Conservation (phyloP, 169 alveolate genomes). For the Plasmodium gallinaceum region DNA sequence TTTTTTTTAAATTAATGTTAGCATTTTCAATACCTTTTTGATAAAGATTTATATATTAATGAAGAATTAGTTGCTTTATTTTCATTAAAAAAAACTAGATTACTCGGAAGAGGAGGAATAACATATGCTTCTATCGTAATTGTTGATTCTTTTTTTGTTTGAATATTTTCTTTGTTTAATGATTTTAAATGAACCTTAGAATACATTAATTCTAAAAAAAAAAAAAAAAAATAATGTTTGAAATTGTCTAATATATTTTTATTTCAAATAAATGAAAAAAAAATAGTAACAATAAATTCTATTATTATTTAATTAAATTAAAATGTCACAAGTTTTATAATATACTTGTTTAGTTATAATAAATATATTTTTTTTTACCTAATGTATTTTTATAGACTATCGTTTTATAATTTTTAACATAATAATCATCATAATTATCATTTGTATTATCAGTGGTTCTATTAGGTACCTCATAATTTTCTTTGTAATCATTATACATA, state of each 20-base stretch:
- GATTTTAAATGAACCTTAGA: slow-evolving; percentile 56
- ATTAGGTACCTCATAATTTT: slow-evolving; percentile 14
- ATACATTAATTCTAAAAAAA: slow-evolving; percentile 57
- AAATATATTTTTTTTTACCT: slow-evolving; percentile 20
- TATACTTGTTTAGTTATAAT: background rate
- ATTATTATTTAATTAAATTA: too few relatives aligned
- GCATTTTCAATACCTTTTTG: slow-evolving; percentile 34
- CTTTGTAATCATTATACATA: slow-evolving; percentile 50
- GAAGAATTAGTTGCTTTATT: slow-evolving; percentile 71
- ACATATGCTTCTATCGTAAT: slow-evolving; percentile 84
- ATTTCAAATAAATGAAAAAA: too few relatives aligned
- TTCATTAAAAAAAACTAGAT: slow-evolving; percentile 79
- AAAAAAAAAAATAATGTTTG: background rate
- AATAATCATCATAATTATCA: slow-evolving; percentile 67
- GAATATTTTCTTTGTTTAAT: slow-evolving; percentile 53
- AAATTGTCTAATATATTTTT: background rate
- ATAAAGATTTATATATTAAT: slow-evolving; percentile 77
- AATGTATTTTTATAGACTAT: slow-evolving; percentile 73
- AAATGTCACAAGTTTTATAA: background rate
- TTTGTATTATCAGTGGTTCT: slow-evolving; percentile 1
- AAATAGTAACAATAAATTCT: too few relatives aligned
- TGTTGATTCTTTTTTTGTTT: slow-evolving; percentile 78
- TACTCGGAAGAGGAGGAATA: slow-evolving; percentile 86
- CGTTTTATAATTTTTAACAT: slow-evolving; percentile 48
- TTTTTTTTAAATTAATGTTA: background rate